Conservation (phyloP, 1,284 basidiomycete species). For the Melanopsichium pennsylvanicum region DNA sequence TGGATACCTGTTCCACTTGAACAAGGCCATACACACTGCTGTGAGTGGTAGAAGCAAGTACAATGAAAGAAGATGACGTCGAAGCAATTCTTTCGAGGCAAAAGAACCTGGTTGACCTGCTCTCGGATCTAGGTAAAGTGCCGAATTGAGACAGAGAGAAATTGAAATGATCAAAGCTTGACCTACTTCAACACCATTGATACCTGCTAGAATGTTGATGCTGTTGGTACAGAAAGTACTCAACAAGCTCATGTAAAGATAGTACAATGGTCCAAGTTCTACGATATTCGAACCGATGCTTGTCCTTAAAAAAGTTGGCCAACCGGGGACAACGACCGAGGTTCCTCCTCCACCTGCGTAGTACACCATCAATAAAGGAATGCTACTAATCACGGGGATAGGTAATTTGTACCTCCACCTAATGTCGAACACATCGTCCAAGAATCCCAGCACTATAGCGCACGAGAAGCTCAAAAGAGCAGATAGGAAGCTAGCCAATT, state of each 20-base stretch:
- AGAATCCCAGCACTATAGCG: constrained; percentile 90
- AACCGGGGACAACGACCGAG: constrained; percentile 86
- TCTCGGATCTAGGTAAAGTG: constrained; percentile 73
- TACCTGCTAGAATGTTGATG: constrained; percentile 98
- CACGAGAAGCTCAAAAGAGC: constrained; percentile 88
- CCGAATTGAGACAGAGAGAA: constrained; percentile 88
- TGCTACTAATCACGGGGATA: constrained; percentile 89
- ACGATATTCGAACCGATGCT: constrained; percentile 74
- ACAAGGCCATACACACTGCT: constrained; percentile 84
- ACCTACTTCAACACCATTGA: constrained; percentile 89
- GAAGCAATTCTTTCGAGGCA: constrained; percentile 74
- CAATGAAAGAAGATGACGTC: constrained; percentile 89
- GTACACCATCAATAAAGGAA: constrained; percentile 94
- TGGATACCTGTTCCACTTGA: constrained; percentile 73
- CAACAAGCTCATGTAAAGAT: constrained; percentile 92
- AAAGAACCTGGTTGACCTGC: constrained; percentile 45
- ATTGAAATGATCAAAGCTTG: constrained; percentile 92
- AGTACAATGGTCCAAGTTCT: constrained; percentile 96
- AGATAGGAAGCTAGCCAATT: constrained; percentile 91
- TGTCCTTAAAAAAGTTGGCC: constrained; percentile 53
- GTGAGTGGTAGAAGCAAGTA: constrained; percentile 96
- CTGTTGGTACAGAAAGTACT: constrained; percentile 97
- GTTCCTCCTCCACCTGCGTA: constrained; percentile 93
- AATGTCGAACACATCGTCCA: constrained; percentile 98
- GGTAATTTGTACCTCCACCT: constrained; percentile 98